A percentile compares a stretch with the other conserved stretches of the same genome.
These are phyloP conservation scores for Sordariomycetes sp. DNA, from an alignment of 2,329 filamentous ascomycete species.

Conservation along the genomic window DNA sequence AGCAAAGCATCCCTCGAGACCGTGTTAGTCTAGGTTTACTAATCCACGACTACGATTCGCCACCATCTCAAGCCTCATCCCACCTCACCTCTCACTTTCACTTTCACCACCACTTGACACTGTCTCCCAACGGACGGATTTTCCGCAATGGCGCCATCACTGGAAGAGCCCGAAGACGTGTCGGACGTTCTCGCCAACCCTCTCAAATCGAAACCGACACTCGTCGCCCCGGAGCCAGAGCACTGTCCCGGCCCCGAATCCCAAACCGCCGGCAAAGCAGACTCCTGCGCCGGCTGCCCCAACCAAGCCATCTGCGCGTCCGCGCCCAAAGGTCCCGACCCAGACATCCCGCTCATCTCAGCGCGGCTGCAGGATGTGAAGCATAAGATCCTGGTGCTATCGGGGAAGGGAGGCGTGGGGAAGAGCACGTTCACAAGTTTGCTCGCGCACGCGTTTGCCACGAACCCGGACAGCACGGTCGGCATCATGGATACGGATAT, in stretches of 20 bases:
- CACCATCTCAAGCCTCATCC: too few relatives aligned
- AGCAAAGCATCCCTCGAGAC: too few relatives aligned
- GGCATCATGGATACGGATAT: constrained; percentile 99
- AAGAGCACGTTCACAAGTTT: constrained; percentile 91
- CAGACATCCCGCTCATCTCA: constrained; percentile 83
- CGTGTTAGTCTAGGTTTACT: too few relatives aligned
- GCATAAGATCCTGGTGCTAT: constrained; percentile 89
- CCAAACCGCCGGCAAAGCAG: constrained; percentile 57
- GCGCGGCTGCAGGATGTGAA: constrained; percentile 70
- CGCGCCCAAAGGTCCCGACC: constrained; percentile 89
- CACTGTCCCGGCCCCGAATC: constrained; percentile 91
- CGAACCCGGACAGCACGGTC: constrained; percentile 67
- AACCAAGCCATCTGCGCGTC: constrained; percentile 95
- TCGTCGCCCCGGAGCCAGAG: constrained; percentile 92
- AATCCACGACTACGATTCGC: too few relatives aligned
- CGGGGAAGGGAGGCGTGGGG: constrained; percentile 91
- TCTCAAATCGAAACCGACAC: constrained; percentile 67
- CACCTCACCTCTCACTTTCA: too few relatives aligned
- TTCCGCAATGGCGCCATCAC: constrained; percentile 63
- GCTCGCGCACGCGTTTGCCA: constrained; percentile 81
- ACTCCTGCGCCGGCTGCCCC: constrained; percentile 89
- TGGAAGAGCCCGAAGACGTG: constrained; percentile 60
- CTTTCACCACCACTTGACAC: too few relatives aligned
- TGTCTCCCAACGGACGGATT: too few relatives aligned
- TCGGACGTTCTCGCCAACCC: constrained; percentile 67